These are phyloP conservation scores for Trichoderma breve DNA, from an alignment of 2,329 filamentous ascomycete species.

Conservation along the genomic window DNA sequence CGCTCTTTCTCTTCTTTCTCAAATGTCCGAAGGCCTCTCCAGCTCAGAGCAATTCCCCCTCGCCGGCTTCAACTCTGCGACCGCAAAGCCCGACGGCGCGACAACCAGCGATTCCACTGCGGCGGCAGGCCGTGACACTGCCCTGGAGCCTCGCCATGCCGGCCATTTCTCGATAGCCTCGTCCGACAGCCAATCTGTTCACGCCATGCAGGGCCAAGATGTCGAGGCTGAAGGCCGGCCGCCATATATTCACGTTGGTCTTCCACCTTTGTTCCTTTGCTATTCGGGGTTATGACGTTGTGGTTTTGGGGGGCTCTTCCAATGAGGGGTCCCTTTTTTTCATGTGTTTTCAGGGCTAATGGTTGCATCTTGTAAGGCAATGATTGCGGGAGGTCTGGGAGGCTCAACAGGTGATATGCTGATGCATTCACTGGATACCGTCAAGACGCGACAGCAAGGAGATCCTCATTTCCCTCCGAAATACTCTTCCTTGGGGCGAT, in stretches of 20 bases:
- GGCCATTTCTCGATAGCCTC: slow-evolving; percentile 28
- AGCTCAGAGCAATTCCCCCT: slow-evolving; percentile 14
- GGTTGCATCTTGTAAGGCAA: slow-evolving; percentile 58
- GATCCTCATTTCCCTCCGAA: slow-evolving; percentile 90
- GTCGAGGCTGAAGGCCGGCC: slow-evolving; percentile 44
- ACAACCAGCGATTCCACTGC: slow-evolving; percentile 23
- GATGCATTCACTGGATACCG: slow-evolving; percentile 98
- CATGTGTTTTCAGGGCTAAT: background rate
- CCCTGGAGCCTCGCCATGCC: slow-evolving; percentile 35
- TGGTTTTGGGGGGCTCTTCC: background rate
- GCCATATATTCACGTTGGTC: slow-evolving; percentile 44
- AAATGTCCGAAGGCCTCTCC: slow-evolving; percentile 21
- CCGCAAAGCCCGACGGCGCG: slow-evolving; percentile 15
- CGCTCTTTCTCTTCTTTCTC: background rate
- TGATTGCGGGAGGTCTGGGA: slow-evolving; percentile 91
- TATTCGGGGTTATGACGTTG: background rate
- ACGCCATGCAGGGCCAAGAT: slow-evolving; percentile 39
- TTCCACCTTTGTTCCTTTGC: background rate
- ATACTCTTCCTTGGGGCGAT: slow-evolving; percentile 85
- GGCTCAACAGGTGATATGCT: slow-evolving; percentile 93
- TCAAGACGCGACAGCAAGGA: slow-evolving; percentile 96
- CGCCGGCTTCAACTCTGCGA: slow-evolving; percentile 20
- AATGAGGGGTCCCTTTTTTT: background rate
- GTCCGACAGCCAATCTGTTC: slow-evolving; percentile 27
- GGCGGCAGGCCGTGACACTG: slow-evolving; percentile 20